Evolutionary conservation across 1,139 yeast species (phyloP).

Genomic region (Suhomyces chickasaworum): DNA sequence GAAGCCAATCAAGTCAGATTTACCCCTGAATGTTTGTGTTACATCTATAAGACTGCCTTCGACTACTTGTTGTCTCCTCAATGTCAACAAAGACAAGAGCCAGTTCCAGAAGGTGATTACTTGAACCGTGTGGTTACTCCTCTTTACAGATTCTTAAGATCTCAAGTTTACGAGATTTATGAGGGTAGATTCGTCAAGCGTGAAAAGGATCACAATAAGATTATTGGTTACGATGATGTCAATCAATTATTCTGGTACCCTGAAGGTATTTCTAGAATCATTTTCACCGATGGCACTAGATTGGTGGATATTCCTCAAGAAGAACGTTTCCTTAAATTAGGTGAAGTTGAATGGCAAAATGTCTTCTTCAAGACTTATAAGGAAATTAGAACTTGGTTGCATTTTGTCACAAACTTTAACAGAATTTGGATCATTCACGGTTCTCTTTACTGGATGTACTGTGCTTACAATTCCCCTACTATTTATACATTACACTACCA

Average conservation of each 20-base stretch:
- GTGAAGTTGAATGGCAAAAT: constrained; percentile 89
- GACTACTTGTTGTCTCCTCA: constrained; percentile 87
- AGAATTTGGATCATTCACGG: constrained; percentile 97
- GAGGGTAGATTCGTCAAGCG: constrained; percentile 97
- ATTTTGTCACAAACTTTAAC: constrained; percentile 90
- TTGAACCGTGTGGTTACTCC: constrained; percentile 93
- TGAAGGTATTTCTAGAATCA: constrained; percentile 93
- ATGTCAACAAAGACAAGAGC: constrained; percentile 87
- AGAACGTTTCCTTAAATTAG: constrained; percentile 86
- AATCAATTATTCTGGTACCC: constrained; percentile 99
- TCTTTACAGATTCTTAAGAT: constrained; percentile 82
- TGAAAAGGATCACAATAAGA: constrained; percentile 91
- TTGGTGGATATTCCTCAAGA: constrained; percentile 86
- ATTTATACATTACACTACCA: constrained; percentile 83
- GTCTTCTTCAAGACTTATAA: constrained; percentile 96
- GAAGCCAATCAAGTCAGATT: constrained; percentile 98
- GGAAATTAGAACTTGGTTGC: constrained; percentile 98
- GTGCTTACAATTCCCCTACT: constrained; percentile 90
- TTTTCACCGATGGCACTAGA: constrained; percentile 87
- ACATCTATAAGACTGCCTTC: constrained; percentile 88
- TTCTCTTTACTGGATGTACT: constrained; percentile 90
- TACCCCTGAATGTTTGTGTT: constrained; percentile 90
- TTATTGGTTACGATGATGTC: constrained; percentile 97
- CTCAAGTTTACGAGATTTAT: constrained; percentile 91
- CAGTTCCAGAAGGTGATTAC: constrained; percentile 95